Conservation (phyloP, 805 yeast species). For the Torulaspora quercuum region DNA sequence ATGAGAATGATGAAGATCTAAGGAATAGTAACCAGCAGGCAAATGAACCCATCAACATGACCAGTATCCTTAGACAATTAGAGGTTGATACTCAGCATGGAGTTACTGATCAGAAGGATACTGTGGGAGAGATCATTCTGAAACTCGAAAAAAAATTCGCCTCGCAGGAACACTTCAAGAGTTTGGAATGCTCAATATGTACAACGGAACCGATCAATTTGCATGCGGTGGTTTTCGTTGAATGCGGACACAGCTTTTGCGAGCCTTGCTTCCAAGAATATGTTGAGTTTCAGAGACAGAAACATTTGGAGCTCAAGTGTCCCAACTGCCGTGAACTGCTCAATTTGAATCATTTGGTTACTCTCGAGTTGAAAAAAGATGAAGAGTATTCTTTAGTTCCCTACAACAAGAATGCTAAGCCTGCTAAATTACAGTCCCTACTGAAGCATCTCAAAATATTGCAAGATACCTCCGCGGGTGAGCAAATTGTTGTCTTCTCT, state of each 20-base stretch:
- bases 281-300: constrained; percentile 58
- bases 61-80: constrained; percentile 2
- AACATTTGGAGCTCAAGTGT: constrained; percentile 52
- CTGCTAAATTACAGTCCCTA: constrained; percentile 73
- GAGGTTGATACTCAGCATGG: neutral
- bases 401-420: constrained; percentile 41
- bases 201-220: constrained; percentile 60
- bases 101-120: constrained; percentile 5
- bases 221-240: constrained; percentile 56
- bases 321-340: constrained; percentile 70
- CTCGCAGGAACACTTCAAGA: constrained; percentile 33
- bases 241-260: constrained; percentile 82
- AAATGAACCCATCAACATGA: constrained; percentile 10
- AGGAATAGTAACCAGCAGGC: constrained; percentile 15
- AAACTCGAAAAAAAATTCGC: constrained; percentile 28
- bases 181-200: constrained; percentile 82
- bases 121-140: constrained; percentile 3
- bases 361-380: constrained; percentile 32
- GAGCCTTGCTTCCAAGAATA: constrained; percentile 69
- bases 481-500: constrained; percentile 82
- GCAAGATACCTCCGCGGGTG: constrained; percentile 55
- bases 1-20: constrained; percentile 53
- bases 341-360: constrained; percentile 44
- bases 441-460: constrained; percentile 54
- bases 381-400: constrained; percentile 16